Percentiles rank a stretch among this genome's conserved stretches.
Evolutionary conservation across 805 yeast species (phyloP).

Genomic region (Isabelozyma rhagii): DNA sequence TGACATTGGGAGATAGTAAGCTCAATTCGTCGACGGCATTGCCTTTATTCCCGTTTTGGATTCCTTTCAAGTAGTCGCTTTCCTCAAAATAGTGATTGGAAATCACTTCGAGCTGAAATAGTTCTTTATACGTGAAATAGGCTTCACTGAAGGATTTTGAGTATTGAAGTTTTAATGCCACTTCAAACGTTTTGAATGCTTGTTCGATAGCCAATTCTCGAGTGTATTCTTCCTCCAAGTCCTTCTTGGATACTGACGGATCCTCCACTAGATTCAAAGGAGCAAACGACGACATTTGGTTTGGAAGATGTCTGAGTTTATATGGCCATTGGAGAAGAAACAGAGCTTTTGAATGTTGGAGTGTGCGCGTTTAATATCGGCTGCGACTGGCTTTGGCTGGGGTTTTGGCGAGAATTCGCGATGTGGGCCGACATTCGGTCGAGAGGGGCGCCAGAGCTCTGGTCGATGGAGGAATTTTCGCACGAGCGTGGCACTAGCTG

Average conservation of each 20-base stretch:
- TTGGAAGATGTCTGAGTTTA: background rate
- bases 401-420: too few species aligned
- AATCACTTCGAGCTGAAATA: conserved; percentile 70
- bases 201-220: conserved; percentile 88
- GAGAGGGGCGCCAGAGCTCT: too few species aligned
- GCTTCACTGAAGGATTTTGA: conserved; percentile 48
- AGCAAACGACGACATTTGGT: conserved; percentile 58
- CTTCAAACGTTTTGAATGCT: conserved; percentile 71
- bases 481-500: too few species aligned
- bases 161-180: conserved; percentile 64
- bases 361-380: too few species aligned
- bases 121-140: conserved; percentile 49
- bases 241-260: conserved; percentile 55
- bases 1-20: conserved; percentile 63
- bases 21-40: conserved; percentile 37
- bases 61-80: conserved; percentile 30
- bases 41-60: conserved; percentile 35
- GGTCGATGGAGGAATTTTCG: too few species aligned
- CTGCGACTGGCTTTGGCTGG: too few species aligned
- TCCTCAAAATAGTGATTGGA: conserved; percentile 41
- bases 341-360: too few species aligned
- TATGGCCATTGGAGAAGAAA: too few species aligned
- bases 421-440: too few species aligned
- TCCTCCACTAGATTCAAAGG: conserved; percentile 81
- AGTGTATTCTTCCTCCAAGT: conserved; percentile 76